Conservation (phyloP, 2,329 filamentous ascomycete genomes). For the Fonsecaea erecta region DNA sequence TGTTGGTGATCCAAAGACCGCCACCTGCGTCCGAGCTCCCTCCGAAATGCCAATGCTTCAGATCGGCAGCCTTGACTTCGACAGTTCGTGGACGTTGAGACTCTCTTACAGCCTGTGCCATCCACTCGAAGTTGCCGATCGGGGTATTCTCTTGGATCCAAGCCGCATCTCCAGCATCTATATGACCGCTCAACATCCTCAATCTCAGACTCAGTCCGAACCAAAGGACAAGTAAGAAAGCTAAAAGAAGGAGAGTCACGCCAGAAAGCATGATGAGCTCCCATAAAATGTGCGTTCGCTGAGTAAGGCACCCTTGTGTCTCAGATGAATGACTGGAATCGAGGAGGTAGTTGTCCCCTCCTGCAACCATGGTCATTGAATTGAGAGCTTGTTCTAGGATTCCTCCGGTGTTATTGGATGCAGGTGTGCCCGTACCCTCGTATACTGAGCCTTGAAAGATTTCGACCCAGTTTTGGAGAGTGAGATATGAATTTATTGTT, state of each 20-base stretch:
- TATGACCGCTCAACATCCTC: neutral
- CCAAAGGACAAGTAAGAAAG: conserved; percentile 4
- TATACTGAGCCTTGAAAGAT: conserved; percentile 13
- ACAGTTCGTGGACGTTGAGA: neutral
- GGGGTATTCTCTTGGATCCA: conserved; percentile 10
- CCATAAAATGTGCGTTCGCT: conserved; percentile 9
- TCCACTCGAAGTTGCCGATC: conserved; percentile 6
- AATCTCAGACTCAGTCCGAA: neutral
- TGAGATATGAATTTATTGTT: neutral
- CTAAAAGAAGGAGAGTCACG: neutral
- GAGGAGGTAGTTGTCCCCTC: conserved; percentile 16
- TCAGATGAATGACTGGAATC: neutral
- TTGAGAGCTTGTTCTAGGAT: conserved; percentile 17
- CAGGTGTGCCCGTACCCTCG: conserved; percentile 7
- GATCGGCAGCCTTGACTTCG: neutral
- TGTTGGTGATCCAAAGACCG: neutral
- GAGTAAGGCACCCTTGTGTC: conserved; percentile 15
- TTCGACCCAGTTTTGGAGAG: conserved; percentile 9
- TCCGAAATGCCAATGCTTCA: neutral
- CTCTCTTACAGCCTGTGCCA: conserved; percentile 11
- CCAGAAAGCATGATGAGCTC: conserved; percentile 12
- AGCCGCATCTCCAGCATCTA: neutral
- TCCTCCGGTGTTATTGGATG: conserved; percentile 10
- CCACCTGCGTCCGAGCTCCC: neutral
- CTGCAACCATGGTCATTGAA: conserved; percentile 24